These are phyloP conservation scores for Xerocomus spinulosus DNA, from an alignment of 768 basidiomycete genomes.

Conservation along the genomic window DNA sequence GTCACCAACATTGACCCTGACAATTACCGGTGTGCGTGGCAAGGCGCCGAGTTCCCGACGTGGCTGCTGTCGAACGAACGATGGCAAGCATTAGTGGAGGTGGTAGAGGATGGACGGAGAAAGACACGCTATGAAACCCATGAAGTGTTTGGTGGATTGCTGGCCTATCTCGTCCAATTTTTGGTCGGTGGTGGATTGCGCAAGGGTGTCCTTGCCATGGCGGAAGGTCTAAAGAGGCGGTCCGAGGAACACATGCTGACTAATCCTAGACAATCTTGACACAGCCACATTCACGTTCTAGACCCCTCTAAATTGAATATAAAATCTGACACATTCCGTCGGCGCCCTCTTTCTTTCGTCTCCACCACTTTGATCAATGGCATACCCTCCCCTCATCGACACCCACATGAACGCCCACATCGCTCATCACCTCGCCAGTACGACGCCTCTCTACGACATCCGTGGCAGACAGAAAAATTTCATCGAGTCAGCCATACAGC, in stretches of 20 bases:
- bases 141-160: slow-evolving; percentile 54
- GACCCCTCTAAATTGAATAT: slow-evolving; percentile 17
- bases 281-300: slow-evolving; percentile 27
- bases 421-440: no score
- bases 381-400: slow-evolving; percentile 8
- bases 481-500: slow-evolving; percentile 42
- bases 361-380: slow-evolving; percentile 18
- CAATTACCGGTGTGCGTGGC: slow-evolving; percentile 57
- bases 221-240: slow-evolving; percentile 49
- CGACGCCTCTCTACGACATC: slow-evolving; percentile 34
- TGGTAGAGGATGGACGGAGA: slow-evolving; percentile 38
- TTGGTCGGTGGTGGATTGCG: slow-evolving; percentile 41
- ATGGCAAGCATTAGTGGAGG: slow-evolving; percentile 56
- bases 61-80: slow-evolving; percentile 53
- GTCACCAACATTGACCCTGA: slow-evolving; percentile 51
- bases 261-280: slow-evolving; percentile 23
- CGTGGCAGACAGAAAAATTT: slow-evolving; percentile 43
- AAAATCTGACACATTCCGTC: slow-evolving; percentile 15
- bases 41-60: slow-evolving; percentile 33
- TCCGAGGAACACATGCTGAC: slow-evolving; percentile 36
- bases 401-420: slow-evolving; percentile 9
- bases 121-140: slow-evolving; percentile 62
- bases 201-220: slow-evolving; percentile 49
- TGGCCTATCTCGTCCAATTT: slow-evolving; percentile 50
- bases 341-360: not conserved